A percentile compares a stretch with the other conserved stretches of the same genome.
Conservation (phyloP, 768 basidiomycete genomes). For the Tricholoma sp. region DNA sequence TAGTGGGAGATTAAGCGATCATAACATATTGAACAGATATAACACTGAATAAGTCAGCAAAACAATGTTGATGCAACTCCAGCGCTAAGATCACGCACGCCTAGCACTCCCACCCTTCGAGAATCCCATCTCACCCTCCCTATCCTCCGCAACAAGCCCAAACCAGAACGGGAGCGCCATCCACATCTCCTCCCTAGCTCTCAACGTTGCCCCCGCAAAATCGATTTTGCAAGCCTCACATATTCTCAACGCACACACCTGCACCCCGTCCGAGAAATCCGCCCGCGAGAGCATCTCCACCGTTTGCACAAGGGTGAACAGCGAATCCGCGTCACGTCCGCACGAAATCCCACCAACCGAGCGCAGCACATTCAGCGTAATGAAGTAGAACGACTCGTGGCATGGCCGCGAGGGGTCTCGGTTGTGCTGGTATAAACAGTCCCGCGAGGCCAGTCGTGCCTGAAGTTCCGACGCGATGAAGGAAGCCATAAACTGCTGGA, state of each 20-base stretch:
- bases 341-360: constrained; percentile 65
- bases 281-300: constrained; percentile 66
- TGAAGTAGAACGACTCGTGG: constrained; percentile 68
- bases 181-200: constrained; percentile 59
- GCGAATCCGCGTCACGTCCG: constrained; percentile 70
- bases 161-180: constrained; percentile 58
- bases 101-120: too few relatives aligned
- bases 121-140: too few relatives aligned
- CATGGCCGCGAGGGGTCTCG: constrained; percentile 39
- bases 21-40: too few relatives aligned
- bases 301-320: constrained; percentile 64
- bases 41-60: too few relatives aligned
- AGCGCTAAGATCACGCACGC: too few relatives aligned
- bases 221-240: constrained; percentile 48
- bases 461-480: constrained; percentile 57
- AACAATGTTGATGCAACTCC: too few relatives aligned
- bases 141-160: constrained; percentile 30
- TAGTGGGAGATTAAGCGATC: too few relatives aligned
- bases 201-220: constrained; percentile 31
- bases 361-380: constrained; percentile 67
- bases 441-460: constrained; percentile 38
- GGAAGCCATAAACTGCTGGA: constrained; percentile 54
- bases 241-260: constrained; percentile 47
- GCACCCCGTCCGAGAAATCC: constrained; percentile 63
- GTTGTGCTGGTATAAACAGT: constrained; percentile 40